A percentile compares a stretch with the other conserved stretches of the same genome.
These are phyloP conservation scores for Massarina eburnea DNA, from an alignment of 2,329 filamentous ascomycete species.

Conservation along the genomic window DNA sequence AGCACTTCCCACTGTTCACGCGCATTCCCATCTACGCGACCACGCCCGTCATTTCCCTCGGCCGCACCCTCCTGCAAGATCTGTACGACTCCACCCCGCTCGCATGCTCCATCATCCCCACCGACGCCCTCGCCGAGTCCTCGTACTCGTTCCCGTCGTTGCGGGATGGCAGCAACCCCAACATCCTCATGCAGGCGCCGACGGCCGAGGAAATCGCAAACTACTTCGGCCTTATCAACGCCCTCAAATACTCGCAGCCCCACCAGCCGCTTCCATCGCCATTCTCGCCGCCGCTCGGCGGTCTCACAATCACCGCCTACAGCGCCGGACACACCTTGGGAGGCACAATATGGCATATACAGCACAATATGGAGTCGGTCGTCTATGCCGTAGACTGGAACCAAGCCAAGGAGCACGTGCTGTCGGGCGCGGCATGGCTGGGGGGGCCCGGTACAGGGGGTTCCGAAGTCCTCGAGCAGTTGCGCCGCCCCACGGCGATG, in stretches of 20 bases:
- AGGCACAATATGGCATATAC: conserved; percentile 98
- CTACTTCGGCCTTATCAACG: conserved; percentile 88
- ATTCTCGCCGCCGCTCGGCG: conserved; percentile 85
- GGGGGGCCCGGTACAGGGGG: conserved; percentile 78
- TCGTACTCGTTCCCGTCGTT: conserved; percentile 55
- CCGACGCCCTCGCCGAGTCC: conserved; percentile 70
- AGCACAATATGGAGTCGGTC: conserved; percentile 93
- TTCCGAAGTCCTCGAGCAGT: conserved; percentile 87
- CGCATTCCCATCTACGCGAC: conserved; percentile 95
- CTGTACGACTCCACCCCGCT: conserved; percentile 86
- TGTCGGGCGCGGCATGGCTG: conserved; percentile 91
- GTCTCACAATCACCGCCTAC: conserved; percentile 93
- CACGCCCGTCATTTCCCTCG: conserved; percentile 87
- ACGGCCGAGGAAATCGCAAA: conserved; percentile 85
- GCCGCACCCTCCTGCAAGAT: conserved; percentile 86
- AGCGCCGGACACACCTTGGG: conserved; percentile 94
- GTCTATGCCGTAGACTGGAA: conserved; percentile 99
- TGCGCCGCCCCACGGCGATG: conserved; percentile 89
- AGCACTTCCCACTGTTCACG: conserved; percentile 88
- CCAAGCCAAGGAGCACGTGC: conserved; percentile 92
- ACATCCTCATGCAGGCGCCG: conserved; percentile 68
- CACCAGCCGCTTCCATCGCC: conserved; percentile 86
- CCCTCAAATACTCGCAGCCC: conserved; percentile 94
- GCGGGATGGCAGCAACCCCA: conserved; percentile 48
- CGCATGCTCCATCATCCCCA: conserved; percentile 81